These are phyloP conservation scores for Candida montana DNA, from an alignment of 805 yeast species.

Conservation along the genomic window DNA sequence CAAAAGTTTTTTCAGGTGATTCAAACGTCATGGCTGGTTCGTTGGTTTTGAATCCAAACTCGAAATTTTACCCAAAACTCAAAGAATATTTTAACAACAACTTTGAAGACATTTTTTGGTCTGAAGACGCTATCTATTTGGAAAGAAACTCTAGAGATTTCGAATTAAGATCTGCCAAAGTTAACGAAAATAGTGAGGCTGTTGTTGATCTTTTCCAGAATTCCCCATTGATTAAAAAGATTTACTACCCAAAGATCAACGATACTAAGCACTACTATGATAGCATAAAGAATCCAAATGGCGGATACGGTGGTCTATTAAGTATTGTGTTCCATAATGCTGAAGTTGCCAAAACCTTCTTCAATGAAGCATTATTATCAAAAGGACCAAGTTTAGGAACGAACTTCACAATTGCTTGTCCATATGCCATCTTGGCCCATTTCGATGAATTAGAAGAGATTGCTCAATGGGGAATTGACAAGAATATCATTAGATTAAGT, in stretches of 20 bases:
- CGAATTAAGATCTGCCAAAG: slow-evolving; percentile 46
- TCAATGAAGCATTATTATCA: slow-evolving; percentile 71
- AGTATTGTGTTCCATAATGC: slow-evolving; percentile 66
- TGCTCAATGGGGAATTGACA: slow-evolving; percentile 77
- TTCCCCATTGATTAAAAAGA: slow-evolving; percentile 45
- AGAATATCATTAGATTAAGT: slow-evolving; percentile 71
- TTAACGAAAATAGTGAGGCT: slow-evolving; percentile 51
- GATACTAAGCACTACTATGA: slow-evolving; percentile 65
- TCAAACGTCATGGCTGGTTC: slow-evolving; percentile 96
- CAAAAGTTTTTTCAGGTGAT: slow-evolving; percentile 91
- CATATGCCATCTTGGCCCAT: slow-evolving; percentile 84
- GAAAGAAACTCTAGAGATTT: slow-evolving; percentile 94
- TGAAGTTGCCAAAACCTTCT: slow-evolving; percentile 75
- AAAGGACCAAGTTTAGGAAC: slow-evolving; percentile 94
- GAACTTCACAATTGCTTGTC: slow-evolving; percentile 83
- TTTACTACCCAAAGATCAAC: slow-evolving; percentile 64
- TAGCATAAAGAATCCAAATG: slow-evolving; percentile 53
- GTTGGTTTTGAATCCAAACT: slow-evolving; percentile 65
- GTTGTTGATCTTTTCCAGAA: slow-evolving; percentile 50
- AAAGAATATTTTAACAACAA: slow-evolving; percentile 45
- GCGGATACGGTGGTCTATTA: slow-evolving; percentile 87
- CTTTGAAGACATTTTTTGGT: slow-evolving; percentile 81
- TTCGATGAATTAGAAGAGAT: slow-evolving; percentile 76
- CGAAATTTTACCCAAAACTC: slow-evolving; percentile 44
- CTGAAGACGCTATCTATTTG: slow-evolving; percentile 85